Conservation (phyloP, 108 stramenopile genomes). For the Fistulifera pelliculosa region DNA sequence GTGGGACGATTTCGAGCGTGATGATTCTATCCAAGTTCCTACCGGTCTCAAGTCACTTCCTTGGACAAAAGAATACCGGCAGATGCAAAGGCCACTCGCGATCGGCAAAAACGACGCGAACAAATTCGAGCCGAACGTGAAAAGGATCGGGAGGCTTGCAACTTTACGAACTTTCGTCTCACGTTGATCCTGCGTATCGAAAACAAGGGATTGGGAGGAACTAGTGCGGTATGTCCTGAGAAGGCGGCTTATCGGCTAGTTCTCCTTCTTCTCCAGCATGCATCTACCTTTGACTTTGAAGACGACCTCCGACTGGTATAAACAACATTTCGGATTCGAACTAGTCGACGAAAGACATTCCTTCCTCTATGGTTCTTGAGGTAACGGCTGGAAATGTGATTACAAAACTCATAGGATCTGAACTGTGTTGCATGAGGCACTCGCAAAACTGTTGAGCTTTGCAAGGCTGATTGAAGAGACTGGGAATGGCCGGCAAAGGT, state of each 20-base stretch:
- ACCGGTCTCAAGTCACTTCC: constrained; percentile 30
- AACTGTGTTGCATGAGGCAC: constrained; percentile 16
- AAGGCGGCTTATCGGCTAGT: background rate
- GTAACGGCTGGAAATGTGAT: constrained; percentile 19
- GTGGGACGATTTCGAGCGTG: constrained; percentile 42
- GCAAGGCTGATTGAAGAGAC: too few relatives aligned
- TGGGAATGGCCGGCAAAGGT: too few relatives aligned
- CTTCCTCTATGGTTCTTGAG: constrained; percentile 22
- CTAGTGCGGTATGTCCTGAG: constrained; percentile 19
- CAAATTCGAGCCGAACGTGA: constrained; percentile 10
- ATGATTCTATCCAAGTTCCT: constrained; percentile 22
- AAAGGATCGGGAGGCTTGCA: constrained; percentile 9
- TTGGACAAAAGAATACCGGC: constrained; percentile 35
- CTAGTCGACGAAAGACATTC: constrained; percentile 6
- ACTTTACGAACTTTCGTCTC: constrained; percentile 35
- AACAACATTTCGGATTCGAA: constrained; percentile 19
- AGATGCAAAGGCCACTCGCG: constrained; percentile 7
- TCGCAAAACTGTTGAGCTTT: too few relatives aligned
- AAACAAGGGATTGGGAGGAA: constrained; percentile 20
- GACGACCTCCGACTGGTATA: constrained; percentile 22
- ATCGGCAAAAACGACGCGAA: constrained; percentile 16
- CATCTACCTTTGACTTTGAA: constrained; percentile 27
- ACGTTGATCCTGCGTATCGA: constrained; percentile 19
- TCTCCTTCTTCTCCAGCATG: constrained; percentile 3
- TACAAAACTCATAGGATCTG: constrained; percentile 14